phyloP scores from a whole-genome alignment of 106 monocot species.

The Posidonia australis region DNA sequence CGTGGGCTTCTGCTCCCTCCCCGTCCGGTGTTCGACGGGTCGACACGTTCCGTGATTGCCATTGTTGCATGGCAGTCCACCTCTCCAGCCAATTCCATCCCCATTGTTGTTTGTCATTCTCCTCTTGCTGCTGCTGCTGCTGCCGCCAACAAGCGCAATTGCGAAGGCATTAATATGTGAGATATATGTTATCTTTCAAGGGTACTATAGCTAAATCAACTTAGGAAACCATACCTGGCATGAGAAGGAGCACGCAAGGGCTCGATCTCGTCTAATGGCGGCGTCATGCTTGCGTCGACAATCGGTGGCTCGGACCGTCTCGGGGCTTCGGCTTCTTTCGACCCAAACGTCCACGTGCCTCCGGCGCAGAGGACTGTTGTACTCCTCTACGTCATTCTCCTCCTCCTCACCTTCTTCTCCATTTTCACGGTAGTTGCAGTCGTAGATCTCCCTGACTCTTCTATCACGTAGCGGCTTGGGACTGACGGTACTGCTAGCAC shows the following conservation, averaged over 20 bases:
- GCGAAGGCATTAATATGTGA: no score
- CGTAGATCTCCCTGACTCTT: no score
- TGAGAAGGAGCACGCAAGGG: slow-evolving; percentile 66
- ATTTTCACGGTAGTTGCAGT: no score
- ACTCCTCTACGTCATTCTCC: no score
- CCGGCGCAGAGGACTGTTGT: neutral
- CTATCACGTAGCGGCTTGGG: no score
- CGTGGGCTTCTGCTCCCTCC: neutral
- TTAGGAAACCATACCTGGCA: slow-evolving; percentile 37
- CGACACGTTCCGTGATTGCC: slow-evolving; percentile 9
- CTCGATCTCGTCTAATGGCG: slow-evolving; percentile 40
- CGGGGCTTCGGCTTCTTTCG: slow-evolving; percentile 13
- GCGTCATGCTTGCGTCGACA: slow-evolving; percentile 23
- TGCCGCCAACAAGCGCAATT: no score
- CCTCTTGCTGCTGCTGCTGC: slow-evolving; percentile 7
- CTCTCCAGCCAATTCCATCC: slow-evolving; percentile 67
- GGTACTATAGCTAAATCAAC: neutral
- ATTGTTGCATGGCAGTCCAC: slow-evolving; percentile 55
- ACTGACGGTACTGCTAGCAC: neutral
- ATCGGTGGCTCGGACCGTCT: slow-evolving; percentile 6
- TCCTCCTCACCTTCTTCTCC: neutral
- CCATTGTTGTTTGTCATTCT: slow-evolving; percentile 24
- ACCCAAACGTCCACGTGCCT: slow-evolving; percentile 3
- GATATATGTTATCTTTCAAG: no score
- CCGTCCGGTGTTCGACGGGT: no score